These are phyloP conservation scores for Oropetium thomaeum DNA, from an alignment of 176 grass and related monocot species.

Conservation along the genomic window DNA sequence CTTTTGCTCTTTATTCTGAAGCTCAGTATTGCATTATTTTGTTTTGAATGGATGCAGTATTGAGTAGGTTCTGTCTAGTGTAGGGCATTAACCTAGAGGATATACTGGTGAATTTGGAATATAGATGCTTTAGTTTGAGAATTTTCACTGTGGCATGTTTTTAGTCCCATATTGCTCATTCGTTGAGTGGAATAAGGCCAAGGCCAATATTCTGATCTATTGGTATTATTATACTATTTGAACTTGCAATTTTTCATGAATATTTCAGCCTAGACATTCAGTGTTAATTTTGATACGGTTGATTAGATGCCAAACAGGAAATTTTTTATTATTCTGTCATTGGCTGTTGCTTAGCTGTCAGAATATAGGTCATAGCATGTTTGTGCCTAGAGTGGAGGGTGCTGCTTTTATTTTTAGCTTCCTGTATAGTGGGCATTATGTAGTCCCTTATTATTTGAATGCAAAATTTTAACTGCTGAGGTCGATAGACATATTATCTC, in stretches of 20 bases:
- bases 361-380: neutral
- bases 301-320: neutral
- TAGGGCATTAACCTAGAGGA: neutral
- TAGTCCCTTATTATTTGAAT: neutral
- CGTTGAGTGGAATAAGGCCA: neutral
- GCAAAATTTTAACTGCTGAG: neutral
- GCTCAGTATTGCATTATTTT: neutral
- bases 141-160: neutral
- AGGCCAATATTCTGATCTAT: neutral
- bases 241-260: neutral
- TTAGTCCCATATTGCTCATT: neutral
- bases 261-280: neutral
- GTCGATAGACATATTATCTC: neutral
- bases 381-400: neutral
- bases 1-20: neutral
- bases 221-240: neutral
- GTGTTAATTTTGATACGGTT: neutral
- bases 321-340: neutral
- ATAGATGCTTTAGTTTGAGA: neutral
- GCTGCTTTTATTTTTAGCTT: neutral
- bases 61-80: neutral
- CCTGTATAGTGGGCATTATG: conserved; percentile 3
- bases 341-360: conserved; percentile 7
- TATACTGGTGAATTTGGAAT: neutral
- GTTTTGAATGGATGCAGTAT: neutral